Evolutionary conservation across 148 eudicot genomes (phyloP), one percentile per base, ranked within the genome.

Genomic region (Chenopodium berlandieri): DNA sequence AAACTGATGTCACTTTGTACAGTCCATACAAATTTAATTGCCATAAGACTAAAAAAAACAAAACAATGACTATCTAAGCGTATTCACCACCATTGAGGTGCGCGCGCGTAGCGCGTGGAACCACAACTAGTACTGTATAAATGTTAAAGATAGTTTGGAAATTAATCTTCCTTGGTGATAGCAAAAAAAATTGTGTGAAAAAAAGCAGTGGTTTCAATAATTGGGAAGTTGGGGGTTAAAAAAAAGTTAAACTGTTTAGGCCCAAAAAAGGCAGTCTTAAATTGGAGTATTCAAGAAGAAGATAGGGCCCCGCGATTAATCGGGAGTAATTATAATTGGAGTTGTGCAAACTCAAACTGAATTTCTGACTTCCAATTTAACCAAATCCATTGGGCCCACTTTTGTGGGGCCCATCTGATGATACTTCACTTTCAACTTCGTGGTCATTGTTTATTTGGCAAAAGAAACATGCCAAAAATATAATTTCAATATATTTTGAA

Each of bases 271-370:
- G 44, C 44, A 37, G 44, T 37, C 44, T 37, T 37, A 37, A 73
- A 66, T 48, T 9, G 27, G 40, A 63, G 14, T 37, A 74, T 17
- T 80, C 64, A 58, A 37, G 30, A 10, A 40, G 71, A 56, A 58
- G 31, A 76, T 70, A 37, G 14, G 80, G 84, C 17, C 80, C 80
- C 63, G 80, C 84, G 80, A 52, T 76, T 76, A 76, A 47, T 58
- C 84, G 84, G 84, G 84, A 11, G 84, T 82, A 76, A 82, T 76
- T 69, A 58, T 75, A n/a, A 31, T 81, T 68, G 52, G 65, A 73
- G 34, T 81, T 67, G 50, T 30, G 48, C 23, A 2, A 60, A 12
- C 78, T 27, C 23, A 2, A 60, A 12, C 78, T 27, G 50, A 73
- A 50, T 20, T 11, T 74, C 78, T 81, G 83, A 75, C 83, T 37